Evolutionary conservation across 257 asterid species (phyloP), one percentile per base, ranked within the genome.

Genomic region (Scutellaria minor): DNA sequence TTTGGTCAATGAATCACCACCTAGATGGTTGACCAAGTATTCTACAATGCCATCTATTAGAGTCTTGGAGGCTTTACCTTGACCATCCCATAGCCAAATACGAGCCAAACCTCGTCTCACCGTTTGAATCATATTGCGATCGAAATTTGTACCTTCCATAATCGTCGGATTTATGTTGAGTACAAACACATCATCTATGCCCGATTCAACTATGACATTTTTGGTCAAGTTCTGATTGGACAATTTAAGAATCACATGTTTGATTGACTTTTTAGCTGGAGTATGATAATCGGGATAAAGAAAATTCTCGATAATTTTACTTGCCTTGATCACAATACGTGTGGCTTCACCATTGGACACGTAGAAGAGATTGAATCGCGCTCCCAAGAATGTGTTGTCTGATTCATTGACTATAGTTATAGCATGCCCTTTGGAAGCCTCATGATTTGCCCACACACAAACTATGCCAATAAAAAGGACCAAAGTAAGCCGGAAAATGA

Each of bases 371-470:
- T 76, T 54, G 83, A 90, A 92, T 55, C 84, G 83, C 46, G n/a
- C 70, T 0, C 83, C 88, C 5, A 66, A 18, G 1, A 70, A 0
- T 2, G 90, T 81, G 66, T 75, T 50, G 27, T 44, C 20, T 13
- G 89, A 73, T 8, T 83, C 90, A 45, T 87, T 88, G 76, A 84
- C 37, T 37, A 85, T 52, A 7, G 90, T 74, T 47, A 92, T 78
- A 61, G 85, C 46, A n/a, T 81, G 84, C 10, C 96, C 96, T 73
- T 83, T 92, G 70, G 90, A 85, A 11, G 96, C 90, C 78, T 92
- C 98, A n/a, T 77, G 80, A 63, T 79, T 87, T 35, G 96, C 96
- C 88, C 90, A 92, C 11, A 85, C 6, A 53, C 96, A 86, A 66
- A 90, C 18, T 45, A 78, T 1, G 76, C 79, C 90, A 5, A 87